Percentiles rank a stretch among this genome's conserved stretches.
Evolutionary conservation across 768 basidiomycete species (phyloP).

Genomic region (Pleurotus sapidus): DNA sequence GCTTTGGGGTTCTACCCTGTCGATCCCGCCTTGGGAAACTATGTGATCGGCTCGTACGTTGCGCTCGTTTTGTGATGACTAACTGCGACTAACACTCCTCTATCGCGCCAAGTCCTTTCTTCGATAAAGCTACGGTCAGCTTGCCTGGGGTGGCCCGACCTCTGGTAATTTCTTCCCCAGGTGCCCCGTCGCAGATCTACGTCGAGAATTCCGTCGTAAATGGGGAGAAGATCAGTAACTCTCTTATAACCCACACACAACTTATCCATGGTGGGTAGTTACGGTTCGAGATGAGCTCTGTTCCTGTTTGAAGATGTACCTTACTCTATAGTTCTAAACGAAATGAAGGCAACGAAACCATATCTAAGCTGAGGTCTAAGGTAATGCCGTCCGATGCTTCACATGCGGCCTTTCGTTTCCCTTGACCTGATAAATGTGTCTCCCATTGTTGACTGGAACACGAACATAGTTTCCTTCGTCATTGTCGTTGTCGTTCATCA

Average conservation of each 20-base stretch:
- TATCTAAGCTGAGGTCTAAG: too few relatives aligned
- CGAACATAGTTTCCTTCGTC: too few relatives aligned
- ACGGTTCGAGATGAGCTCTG: not conserved
- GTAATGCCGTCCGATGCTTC: too few relatives aligned
- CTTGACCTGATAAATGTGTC: too few relatives aligned
- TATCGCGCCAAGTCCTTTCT: constrained; percentile 37
- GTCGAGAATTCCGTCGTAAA: constrained; percentile 35
- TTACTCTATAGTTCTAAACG: too few relatives aligned
- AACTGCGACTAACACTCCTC: not conserved
- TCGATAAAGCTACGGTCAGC: constrained; percentile 50
- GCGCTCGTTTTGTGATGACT: not conserved
- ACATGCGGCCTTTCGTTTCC: too few relatives aligned
- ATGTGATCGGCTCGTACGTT: constrained; percentile 71
- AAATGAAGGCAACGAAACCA: too few relatives aligned
- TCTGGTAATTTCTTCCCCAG: constrained; percentile 52
- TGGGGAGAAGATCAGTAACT: not conserved
- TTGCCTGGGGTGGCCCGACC: constrained; percentile 40
- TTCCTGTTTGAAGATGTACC: too few relatives aligned
- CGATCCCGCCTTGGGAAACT: constrained; percentile 74
- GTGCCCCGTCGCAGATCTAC: constrained; percentile 59
- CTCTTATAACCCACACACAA: not conserved
- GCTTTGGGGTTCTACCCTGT: constrained; percentile 85
- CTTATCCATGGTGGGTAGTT: not conserved
- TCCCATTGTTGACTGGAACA: too few relatives aligned
- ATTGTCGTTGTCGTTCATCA: too few relatives aligned